Evolutionary conservation across 2,329 filamentous ascomycete species (phyloP).

Genomic region (Neonectria punicea): DNA sequence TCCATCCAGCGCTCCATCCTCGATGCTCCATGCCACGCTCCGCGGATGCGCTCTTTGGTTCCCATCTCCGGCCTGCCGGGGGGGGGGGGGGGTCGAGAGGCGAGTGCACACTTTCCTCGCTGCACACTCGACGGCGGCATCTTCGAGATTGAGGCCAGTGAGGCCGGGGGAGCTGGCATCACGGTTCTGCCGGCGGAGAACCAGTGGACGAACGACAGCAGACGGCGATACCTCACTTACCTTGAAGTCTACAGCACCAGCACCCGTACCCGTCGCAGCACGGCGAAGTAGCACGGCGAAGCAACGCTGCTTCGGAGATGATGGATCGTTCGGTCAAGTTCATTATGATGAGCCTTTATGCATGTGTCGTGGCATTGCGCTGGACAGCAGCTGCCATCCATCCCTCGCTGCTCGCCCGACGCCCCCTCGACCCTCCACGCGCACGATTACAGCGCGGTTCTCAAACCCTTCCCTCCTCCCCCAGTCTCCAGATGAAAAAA

Average conservation of each 20-base stretch:
- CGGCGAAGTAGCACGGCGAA: conserved; percentile 3
- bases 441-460: conserved; percentile 25
- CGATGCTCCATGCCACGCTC: conserved; percentile 3
- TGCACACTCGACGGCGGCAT: background rate
- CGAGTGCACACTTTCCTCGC: conserved; percentile 20
- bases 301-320: conserved; percentile 20
- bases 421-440: conserved; percentile 13
- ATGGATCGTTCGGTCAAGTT: conserved; percentile 32
- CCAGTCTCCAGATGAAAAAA: conserved; percentile 31
- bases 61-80: conserved; percentile 32
- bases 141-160: conserved; percentile 18
- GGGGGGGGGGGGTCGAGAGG: conserved; percentile 6
- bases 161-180: background rate
- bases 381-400: conserved; percentile 29
- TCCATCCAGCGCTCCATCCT: conserved; percentile 6
- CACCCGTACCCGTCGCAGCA: background rate
- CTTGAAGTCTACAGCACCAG: background rate
- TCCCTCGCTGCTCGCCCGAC: conserved; percentile 20
- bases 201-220: background rate
- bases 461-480: conserved; percentile 25
- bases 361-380: conserved; percentile 46
- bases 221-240: conserved; percentile 1
- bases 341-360: conserved; percentile 40
- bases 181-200: conserved; percentile 12
- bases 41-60: conserved; percentile 23